Evolutionary conservation across 192 early-diverging fungal genomes (phyloP), one percentile per base, ranked within the genome.

Genomic region (Podila clonocystis): DNA sequence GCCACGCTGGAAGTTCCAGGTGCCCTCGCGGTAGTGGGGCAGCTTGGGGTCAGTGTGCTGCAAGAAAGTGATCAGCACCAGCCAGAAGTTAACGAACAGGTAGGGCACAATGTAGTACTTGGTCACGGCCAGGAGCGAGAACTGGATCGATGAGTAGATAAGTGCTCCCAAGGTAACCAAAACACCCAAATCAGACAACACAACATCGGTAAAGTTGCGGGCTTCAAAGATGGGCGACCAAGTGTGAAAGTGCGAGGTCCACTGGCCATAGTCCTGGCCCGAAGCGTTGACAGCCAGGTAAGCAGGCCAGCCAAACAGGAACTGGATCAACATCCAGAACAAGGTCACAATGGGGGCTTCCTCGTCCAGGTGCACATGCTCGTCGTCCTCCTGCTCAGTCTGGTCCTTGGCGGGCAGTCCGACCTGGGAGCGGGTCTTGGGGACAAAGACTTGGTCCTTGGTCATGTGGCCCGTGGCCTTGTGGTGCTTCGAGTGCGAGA

Each of bases 401-500:
- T 85, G 74, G 22, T 86, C 77, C 70, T 84, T 84, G 26, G 82
- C 70, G 20, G 86, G 86, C 58, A 91, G 71, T 19, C 88, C 88
- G 41, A 90, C 73, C 67, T 84, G 74, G 64, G 84, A 83, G 70
- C 94, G 91, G 71, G 90, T 93, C 72, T 85, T 85, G 22, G 97
- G 97, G 11, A 98, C 93, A 87, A 97, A 99, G 52, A 99, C 97
- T 86, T 97, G 94, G 82, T 99, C 97, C 82, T 93, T 94, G 50
- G 85, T 86, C 92, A 99, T 90, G 86, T 96, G 92, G 69, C 90
- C 92, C 58, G 93, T 97, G 71, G 89, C 89, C 67, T 97, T 97
- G 87, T 99, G 97, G 88, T 99, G 97, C 80, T 89, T 91, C 41
- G 91, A 94, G 84, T 98, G 97, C 30, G 93, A 90, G 85, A 91